These are phyloP conservation scores for Cutaneotrichosporon mucoides DNA, from an alignment of 1,284 basidiomycete species.

Conservation along the genomic window DNA sequence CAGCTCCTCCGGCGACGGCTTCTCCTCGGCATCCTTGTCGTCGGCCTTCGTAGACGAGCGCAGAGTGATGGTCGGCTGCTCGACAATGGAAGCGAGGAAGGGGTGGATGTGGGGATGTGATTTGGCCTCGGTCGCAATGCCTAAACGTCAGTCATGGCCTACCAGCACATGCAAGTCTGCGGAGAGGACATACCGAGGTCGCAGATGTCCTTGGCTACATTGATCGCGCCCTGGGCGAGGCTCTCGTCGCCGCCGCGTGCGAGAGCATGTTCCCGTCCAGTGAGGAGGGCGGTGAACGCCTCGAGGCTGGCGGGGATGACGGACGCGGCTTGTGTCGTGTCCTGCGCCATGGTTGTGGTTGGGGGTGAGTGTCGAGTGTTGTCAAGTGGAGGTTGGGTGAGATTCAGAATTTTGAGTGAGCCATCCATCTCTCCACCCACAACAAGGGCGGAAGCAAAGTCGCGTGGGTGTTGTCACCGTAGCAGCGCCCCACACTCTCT, in stretches of 20 bases:
- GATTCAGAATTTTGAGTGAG: constrained; percentile 6
- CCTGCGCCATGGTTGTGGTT: constrained; percentile 14
- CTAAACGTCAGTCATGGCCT: constrained; percentile 26
- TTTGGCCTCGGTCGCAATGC: constrained; percentile 56
- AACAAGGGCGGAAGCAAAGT: neutral
- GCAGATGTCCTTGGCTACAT: constrained; percentile 71
- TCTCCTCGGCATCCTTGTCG: constrained; percentile 11
- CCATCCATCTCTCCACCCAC: neutral
- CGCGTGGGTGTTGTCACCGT: neutral
- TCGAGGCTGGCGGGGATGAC: constrained; percentile 11
- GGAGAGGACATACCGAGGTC: no score
- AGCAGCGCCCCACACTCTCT: no score
- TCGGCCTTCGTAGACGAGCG: constrained; percentile 29
- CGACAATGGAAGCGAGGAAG: constrained; percentile 61
- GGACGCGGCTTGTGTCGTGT: neutral
- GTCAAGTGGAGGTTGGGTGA: neutral
- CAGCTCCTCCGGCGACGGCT: constrained; percentile 41
- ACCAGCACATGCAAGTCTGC: no score
- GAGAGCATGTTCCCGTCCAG: constrained; percentile 25
- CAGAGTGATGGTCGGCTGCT: constrained; percentile 58
- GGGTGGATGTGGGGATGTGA: constrained; percentile 64
- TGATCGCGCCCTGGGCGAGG: constrained; percentile 60
- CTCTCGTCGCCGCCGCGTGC: constrained; percentile 55
- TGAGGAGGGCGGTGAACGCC: constrained; percentile 10
- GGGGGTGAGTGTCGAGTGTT: constrained; percentile 1